A percentile compares a stretch with the other conserved stretches of the same genome.
phyloP scores from a whole-genome alignment of 2,329 filamentous ascomycete species.

The Colletotrichum chrysophilum region DNA sequence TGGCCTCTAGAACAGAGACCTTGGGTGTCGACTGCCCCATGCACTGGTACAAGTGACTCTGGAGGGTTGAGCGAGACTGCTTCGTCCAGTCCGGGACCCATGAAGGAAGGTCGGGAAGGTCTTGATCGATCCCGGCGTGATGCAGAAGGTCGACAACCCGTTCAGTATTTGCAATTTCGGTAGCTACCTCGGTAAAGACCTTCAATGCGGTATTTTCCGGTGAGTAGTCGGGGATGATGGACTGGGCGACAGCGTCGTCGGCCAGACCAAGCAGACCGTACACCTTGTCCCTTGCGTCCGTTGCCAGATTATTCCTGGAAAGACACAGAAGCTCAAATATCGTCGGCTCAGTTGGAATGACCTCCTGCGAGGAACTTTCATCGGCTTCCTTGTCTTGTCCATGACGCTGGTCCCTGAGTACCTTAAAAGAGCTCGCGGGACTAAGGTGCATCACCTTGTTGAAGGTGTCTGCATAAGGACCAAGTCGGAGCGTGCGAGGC shows the following conservation, averaged over 20 bases:
- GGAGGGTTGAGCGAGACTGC: not conserved
- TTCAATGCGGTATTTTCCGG: not conserved
- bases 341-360: not conserved
- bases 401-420: not conserved
- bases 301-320: constrained; percentile 6
- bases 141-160: not conserved
- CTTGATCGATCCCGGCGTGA: not conserved
- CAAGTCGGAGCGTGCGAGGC: not conserved
- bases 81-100: constrained; percentile 10
- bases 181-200: not conserved
- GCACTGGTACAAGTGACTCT: not conserved
- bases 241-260: not conserved
- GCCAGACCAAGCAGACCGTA: constrained; percentile 4
- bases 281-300: not conserved
- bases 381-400: not conserved
- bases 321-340: not conserved
- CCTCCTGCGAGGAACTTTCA: not conserved
- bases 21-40: not conserved
- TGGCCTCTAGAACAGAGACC: not conserved
- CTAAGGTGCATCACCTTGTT: not conserved
- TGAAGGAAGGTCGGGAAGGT: not conserved
- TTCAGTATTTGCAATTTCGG: not conserved
- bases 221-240: not conserved
- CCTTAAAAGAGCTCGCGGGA: not conserved
- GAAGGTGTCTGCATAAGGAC: not conserved